These are phyloP conservation scores for Cinnamomum chago DNA, from an alignment of 164 flowering plant genomes.

Conservation along the genomic window DNA sequence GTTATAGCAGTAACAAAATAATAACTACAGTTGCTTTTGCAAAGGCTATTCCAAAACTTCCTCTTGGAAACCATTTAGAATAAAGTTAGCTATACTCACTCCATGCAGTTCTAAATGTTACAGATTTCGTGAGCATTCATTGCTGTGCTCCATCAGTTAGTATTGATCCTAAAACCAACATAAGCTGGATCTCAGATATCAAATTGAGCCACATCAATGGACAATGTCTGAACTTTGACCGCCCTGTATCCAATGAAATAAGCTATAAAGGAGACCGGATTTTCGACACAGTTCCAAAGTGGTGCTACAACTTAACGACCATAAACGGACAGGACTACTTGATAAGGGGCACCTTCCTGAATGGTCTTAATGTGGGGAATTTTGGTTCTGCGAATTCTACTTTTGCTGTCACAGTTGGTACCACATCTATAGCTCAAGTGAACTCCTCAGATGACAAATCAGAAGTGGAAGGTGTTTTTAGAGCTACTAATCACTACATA, in stretches of 20 bases:
- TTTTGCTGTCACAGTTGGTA: constrained; percentile 35
- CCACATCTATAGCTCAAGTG: constrained; percentile 32
- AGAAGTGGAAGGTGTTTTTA: constrained; percentile 43
- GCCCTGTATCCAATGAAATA: constrained; percentile 8
- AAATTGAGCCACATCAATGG: constrained; percentile 23
- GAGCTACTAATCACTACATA: constrained; percentile 26
- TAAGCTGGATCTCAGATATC: constrained; percentile 44
- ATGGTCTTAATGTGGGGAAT: constrained; percentile 12
- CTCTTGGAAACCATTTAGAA: too few species aligned
- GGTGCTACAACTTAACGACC: constrained; percentile 53
- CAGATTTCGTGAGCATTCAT: constrained; percentile 55
- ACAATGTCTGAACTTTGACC: constrained; percentile 23
- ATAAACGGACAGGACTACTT: constrained; percentile 33
- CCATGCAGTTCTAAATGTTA: constrained; percentile 7
- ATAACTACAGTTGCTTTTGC: too few species aligned
- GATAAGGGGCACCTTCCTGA: constrained; percentile 48
- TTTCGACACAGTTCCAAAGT: constrained; percentile 28
- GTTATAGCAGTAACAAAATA: background rate
- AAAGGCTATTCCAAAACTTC: too few species aligned
- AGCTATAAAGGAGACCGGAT: constrained; percentile 23
- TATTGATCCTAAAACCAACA: constrained; percentile 30
- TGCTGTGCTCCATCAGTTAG: constrained; percentile 44
- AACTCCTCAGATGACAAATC: constrained; percentile 21
- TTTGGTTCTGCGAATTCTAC: background rate
- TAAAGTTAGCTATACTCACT: background rate